Evolutionary conservation across 257 asterid genomes (phyloP).

Genomic region (Ballota nigra): DNA sequence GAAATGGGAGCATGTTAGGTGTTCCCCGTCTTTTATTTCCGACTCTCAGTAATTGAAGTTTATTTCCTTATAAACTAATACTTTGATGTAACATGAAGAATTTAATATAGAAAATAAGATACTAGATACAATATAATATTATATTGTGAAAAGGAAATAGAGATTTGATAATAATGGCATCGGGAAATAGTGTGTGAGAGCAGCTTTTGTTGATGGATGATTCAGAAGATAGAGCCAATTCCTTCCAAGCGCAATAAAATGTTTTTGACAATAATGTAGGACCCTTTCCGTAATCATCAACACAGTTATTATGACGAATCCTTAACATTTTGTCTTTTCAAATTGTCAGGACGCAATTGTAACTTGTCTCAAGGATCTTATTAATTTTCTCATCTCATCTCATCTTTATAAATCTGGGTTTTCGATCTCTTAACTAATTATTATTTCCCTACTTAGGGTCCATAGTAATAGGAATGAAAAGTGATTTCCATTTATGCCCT

Average conservation of each 20-base stretch:
- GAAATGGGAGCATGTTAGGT: no score
- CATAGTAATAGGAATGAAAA: no score
- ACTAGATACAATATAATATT: no score
- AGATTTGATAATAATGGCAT: conserved; percentile 15
- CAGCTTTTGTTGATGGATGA: conserved; percentile 34
- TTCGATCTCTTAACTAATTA: no score
- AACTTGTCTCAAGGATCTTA: background rate
- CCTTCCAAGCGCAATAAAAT: conserved; percentile 28
- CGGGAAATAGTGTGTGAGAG: conserved; percentile 22
- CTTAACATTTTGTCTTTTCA: conserved; percentile 54
- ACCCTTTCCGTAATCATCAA: conserved; percentile 33
- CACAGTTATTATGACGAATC: conserved; percentile 46
- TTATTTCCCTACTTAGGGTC: no score
- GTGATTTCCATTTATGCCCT: no score
- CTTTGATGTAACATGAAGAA: no score
- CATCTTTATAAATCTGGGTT: no score
- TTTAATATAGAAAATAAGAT: no score
- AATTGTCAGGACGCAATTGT: conserved; percentile 33
- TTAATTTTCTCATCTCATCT: no score
- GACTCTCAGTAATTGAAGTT: background rate
- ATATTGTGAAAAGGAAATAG: background rate
- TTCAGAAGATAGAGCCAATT: conserved; percentile 37
- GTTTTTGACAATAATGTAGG: conserved; percentile 29
- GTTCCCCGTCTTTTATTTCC: no score
- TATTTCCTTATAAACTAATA: no score